These are phyloP conservation scores for Schizochytrium sp. DNA, from an alignment of 108 stramenopile genomes.

Conservation along the genomic window DNA sequence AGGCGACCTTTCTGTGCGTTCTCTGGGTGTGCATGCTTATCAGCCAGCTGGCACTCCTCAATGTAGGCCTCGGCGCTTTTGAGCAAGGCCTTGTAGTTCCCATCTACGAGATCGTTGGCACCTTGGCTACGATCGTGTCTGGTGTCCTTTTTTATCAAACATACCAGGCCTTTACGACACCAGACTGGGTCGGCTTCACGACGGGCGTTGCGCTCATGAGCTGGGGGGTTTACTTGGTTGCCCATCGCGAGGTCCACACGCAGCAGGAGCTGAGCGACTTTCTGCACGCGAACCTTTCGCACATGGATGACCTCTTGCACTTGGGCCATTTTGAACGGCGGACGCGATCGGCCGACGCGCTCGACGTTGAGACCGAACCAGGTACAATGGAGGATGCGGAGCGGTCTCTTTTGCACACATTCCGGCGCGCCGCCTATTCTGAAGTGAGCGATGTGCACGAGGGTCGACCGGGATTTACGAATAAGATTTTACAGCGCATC, in stretches of 20 bases:
- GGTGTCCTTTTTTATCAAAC: not conserved
- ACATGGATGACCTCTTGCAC: constrained; percentile 1
- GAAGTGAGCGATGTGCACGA: not conserved
- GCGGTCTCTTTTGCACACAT: not conserved
- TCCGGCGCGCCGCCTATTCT: not conserved
- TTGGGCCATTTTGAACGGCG: not conserved
- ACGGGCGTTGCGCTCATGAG: not conserved
- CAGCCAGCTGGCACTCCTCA: not conserved
- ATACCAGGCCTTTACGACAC: not conserved
- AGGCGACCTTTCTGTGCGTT: not conserved
- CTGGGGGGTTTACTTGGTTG: constrained; percentile 5
- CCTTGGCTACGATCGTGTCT: not conserved
- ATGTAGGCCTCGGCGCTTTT: not conserved
- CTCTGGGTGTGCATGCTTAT: not conserved
- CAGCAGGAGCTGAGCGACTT: constrained; percentile 9
- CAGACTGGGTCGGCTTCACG: not conserved
- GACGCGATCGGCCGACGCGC: not conserved
- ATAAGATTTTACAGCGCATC: not conserved
- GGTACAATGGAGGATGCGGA: not conserved
- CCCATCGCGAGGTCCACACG: not conserved
- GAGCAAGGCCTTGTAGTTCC: constrained; percentile 4
- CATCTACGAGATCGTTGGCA: constrained; percentile 15
- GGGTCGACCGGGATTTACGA: not conserved
- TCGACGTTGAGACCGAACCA: not conserved
- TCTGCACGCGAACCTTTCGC: not conserved